phyloP scores from a whole-genome alignment of 1,139 yeast species.

The Pichia terricola region DNA sequence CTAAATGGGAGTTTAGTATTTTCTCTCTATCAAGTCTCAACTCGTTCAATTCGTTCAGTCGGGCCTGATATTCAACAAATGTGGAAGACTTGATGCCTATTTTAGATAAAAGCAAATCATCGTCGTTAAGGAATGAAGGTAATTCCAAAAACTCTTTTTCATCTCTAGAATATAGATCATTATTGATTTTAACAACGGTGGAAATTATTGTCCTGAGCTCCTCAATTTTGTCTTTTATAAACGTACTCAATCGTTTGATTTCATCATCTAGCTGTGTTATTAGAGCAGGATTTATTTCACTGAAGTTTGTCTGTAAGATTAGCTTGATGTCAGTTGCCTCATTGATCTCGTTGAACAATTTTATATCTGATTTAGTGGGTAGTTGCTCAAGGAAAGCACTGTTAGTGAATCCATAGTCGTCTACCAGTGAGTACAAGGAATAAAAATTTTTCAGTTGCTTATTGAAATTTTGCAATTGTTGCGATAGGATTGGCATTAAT shows the following conservation, averaged over 20 bases:
- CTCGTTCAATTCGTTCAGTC: conserved; percentile 8
- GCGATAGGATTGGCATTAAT: conserved; percentile 20
- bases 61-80: conserved; percentile 9
- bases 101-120: conserved; percentile 9
- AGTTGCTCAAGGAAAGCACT: conserved; percentile 12
- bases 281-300: conserved; percentile 18
- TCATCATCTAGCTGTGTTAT: conserved; percentile 16
- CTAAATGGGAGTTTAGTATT: conserved; percentile 10
- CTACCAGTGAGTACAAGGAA: conserved; percentile 12
- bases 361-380: conserved; percentile 19
- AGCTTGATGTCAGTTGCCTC: conserved; percentile 19
- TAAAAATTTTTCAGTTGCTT: conserved; percentile 17
- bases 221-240: conserved; percentile 8
- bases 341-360: conserved; percentile 9
- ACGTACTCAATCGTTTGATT: conserved; percentile 7
- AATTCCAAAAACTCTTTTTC: conserved; percentile 9
- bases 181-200: conserved; percentile 4
- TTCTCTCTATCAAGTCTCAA: conserved; percentile 16
- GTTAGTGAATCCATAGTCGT: conserved; percentile 12
- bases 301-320: conserved; percentile 20
- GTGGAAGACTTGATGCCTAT: conserved; percentile 13
- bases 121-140: conserved; percentile 5
- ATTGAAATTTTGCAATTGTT: conserved; percentile 16
- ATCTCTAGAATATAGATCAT: conserved; percentile 6
- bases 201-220: conserved; percentile 11